These are phyloP conservation scores for Zygosaccharomyces pseudorouxii DNA, from an alignment of 805 yeast species.

Conservation along the genomic window DNA sequence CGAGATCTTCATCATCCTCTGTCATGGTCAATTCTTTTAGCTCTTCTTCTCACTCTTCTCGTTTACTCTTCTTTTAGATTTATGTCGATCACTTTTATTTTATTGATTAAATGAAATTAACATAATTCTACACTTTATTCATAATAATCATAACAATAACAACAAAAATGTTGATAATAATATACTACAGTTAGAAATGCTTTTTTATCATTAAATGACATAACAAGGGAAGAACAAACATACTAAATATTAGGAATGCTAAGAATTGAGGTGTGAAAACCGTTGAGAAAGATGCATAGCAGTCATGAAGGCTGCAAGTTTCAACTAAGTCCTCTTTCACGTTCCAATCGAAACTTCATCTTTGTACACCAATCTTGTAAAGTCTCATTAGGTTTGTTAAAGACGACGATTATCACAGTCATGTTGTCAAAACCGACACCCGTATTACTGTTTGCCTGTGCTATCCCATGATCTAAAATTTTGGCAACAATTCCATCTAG, in stretches of 20 bases:
- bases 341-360: constrained; percentile 43
- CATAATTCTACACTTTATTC: neutral
- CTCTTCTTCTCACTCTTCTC: neutral
- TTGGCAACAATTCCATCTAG: constrained; percentile 56
- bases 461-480: constrained; percentile 59
- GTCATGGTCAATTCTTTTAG: neutral
- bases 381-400: constrained; percentile 44
- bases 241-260: constrained; percentile 5
- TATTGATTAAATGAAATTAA: neutral
- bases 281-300: neutral
- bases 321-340: constrained; percentile 28
- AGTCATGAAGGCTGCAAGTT: neutral
- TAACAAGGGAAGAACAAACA: constrained; percentile 1
- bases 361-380: constrained; percentile 55
- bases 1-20: constrained; percentile 2
- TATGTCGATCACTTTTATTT: neutral
- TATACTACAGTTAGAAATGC: neutral
- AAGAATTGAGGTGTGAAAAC: neutral
- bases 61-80: neutral
- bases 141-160: neutral
- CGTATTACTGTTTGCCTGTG: constrained; percentile 66
- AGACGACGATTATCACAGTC: constrained; percentile 66
- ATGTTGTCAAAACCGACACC: constrained; percentile 82
- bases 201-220: constrained; percentile 5
- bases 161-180: neutral